phyloP scores from a whole-genome alignment of 1,139 yeast species.

The Petasospora fabianii region DNA sequence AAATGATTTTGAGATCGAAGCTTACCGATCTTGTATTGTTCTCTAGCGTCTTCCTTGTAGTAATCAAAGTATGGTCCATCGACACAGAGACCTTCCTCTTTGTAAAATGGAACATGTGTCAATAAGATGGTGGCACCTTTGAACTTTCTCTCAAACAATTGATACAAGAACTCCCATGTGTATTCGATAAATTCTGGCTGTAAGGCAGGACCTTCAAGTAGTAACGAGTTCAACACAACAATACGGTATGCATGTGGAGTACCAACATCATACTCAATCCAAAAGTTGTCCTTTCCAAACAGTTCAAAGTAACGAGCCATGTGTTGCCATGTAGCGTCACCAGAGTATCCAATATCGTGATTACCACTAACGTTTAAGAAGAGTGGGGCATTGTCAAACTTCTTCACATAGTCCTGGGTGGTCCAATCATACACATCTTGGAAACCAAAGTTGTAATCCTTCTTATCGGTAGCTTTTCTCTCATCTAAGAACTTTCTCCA shows the following conservation, averaged over 20 bases:
- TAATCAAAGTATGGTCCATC: slow-evolving; percentile 80
- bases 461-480: slow-evolving; percentile 39
- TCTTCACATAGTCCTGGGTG: slow-evolving; percentile 30
- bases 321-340: slow-evolving; percentile 92
- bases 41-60: slow-evolving; percentile 48
- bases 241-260: slow-evolving; percentile 73
- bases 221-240: slow-evolving; percentile 77
- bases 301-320: slow-evolving; percentile 69
- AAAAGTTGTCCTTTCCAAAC: slow-evolving; percentile 84
- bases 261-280: slow-evolving; percentile 62
- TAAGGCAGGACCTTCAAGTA: slow-evolving; percentile 87
- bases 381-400: slow-evolving; percentile 43
- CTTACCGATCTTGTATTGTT: slow-evolving; percentile 65
- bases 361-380: slow-evolving; percentile 87
- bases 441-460: slow-evolving; percentile 49
- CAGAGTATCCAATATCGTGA: slow-evolving; percentile 94
- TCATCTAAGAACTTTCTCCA: slow-evolving; percentile 48
- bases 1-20: slow-evolving; percentile 88
- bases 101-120: slow-evolving; percentile 88
- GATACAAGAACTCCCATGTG: slow-evolving; percentile 70
- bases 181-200: slow-evolving; percentile 64
- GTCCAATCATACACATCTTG: slow-evolving; percentile 67
- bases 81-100: slow-evolving; percentile 71
- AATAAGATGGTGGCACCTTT: slow-evolving; percentile 77
- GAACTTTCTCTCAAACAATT: slow-evolving; percentile 50